phyloP scores from a whole-genome alignment of 768 basidiomycete species.

The Kwoniella botswanensis region DNA sequence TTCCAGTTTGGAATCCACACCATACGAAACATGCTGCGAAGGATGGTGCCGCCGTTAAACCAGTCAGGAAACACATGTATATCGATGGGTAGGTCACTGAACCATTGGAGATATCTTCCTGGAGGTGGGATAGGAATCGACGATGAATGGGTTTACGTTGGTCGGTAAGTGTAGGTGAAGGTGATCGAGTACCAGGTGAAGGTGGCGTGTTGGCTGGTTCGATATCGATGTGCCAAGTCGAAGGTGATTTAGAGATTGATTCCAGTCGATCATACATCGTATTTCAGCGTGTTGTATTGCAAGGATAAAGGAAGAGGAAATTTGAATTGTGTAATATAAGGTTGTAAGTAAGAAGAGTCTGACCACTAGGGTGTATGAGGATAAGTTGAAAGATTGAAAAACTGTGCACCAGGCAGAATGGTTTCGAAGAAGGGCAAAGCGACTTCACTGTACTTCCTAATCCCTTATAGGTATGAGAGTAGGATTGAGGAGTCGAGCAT shows the following conservation, averaged over 20 bases:
- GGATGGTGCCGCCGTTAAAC: conserved; percentile 36
- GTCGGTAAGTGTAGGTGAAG: conserved; percentile 17
- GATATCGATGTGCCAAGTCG: conserved; percentile 8
- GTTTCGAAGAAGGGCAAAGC: background rate
- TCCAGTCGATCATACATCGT: conserved; percentile 17
- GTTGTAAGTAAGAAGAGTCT: background rate
- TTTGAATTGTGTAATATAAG: background rate
- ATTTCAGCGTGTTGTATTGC: background rate
- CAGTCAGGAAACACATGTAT: conserved; percentile 53
- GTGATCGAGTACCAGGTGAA: conserved; percentile 13
- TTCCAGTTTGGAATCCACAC: conserved; percentile 59
- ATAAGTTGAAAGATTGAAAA: background rate
- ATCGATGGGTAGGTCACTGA: conserved; percentile 28
- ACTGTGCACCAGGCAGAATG: background rate
- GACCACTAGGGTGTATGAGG: background rate
- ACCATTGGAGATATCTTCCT: conserved; percentile 9
- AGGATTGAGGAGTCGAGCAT: background rate
- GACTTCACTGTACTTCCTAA: background rate
- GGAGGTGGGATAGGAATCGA: conserved; percentile 4
- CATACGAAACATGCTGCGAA: conserved; percentile 54
- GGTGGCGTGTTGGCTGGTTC: conserved; percentile 9
- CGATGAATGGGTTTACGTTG: conserved; percentile 6
- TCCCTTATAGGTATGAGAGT: background rate
- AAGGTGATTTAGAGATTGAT: conserved; percentile 10
- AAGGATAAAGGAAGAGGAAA: background rate